Base-by-base conservation (phyloP, 495 filamentous ascomycete genomes). In the Viridothelium virens region DNA sequence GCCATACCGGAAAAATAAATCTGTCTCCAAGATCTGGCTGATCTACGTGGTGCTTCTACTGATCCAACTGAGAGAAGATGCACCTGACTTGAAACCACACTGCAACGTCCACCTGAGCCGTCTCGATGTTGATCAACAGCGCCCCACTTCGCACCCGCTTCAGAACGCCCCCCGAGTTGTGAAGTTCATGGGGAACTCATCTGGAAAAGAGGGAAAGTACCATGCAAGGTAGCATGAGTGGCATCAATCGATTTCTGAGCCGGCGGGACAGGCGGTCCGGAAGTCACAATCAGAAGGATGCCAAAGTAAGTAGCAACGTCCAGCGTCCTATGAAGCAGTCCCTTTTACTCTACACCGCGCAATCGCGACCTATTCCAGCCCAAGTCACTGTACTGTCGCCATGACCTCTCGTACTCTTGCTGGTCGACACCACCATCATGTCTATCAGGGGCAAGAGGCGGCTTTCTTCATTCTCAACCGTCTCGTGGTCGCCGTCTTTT, bases 161-260 rank as follows among this genome's bases (percentile, higher is more conserved):
- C n/a, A 9, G 25, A 36, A 59, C 53, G 53, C n/a, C 31, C 25
- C 31, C 53, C 5, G 10, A 33, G 3, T 10, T 31, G 6, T 59
- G 53, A 59, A 3, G 5, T 59, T 59, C 25, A 59, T 59, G 53
- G 53, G 53, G 53, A 36, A 18, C 31, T 7, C 53, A 34, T 33
- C 53, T 59, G 31, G 31, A 18, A 59, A 31, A 59, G 11, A 18
- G 11, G 53, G 53, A 36, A 59, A 59, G 53, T 5, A 59, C 53
- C 14, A 59, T 36, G 31, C 34, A 63, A 31, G 38, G 61, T 63
- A 68, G 48, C 34, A 87, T 86, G 83, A 84, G 81, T 74, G 84
- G 83, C 9, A 82, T 89, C 68, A 82, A 86, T 68, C 78, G 84
- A 68, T 87, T 94, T 70, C 84, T 91, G 62, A 91, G 87, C 63